Base-by-base conservation (phyloP, 31 red algal genomes). In the Endocladia muricata region DNA sequence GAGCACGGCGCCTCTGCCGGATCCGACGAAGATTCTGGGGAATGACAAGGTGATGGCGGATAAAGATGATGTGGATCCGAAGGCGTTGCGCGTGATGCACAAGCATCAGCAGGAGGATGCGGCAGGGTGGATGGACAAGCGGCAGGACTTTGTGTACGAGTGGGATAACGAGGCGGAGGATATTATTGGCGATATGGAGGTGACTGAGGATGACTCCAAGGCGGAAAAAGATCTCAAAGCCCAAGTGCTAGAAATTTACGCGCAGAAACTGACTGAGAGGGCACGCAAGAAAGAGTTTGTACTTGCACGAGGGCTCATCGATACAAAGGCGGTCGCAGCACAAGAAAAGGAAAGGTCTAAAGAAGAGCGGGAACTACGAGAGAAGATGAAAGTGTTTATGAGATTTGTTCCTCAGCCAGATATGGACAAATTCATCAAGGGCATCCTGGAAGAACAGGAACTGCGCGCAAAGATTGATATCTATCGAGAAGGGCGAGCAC, bases 101-200 rank as follows among this genome's bases (percentile, higher is more conserved):
- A 79, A 80, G 51, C 85, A 92, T 64, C 89, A 91, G 49, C 83
- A 88, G 37, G 96, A 98, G 67, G 96, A 94, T 61, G 87, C 86
- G 32, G 82, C 92, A n/a, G 94, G 94, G 17, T 97, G 83, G 81
- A 97, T 97, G 94, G 84, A 87, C 1, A 93, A 93, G 40, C 78
- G 94, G 9, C 85, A 88, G 37, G 94, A 97, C 75, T 97, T 97
- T 81, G 78, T 97, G 2, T 97, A 97, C 61, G 94, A 97, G 51
- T 97, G 94, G 94, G 90, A 93, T 42, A 97, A 97, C 74, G 94
- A 97, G 60, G 81, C 88, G 29, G 94, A 97, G 56, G 94, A 97
- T n/a, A 88, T 93, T 35, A 68, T 97, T 33, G 94, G 89, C 6
- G 94, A 97, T 51, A 90, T 93, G 90, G 94, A 97, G 57, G 40